A percentile compares a stretch with the other conserved stretches of the same genome.
phyloP scores from a whole-genome alignment of 805 yeast species.

The Lachancea nothofagi region DNA sequence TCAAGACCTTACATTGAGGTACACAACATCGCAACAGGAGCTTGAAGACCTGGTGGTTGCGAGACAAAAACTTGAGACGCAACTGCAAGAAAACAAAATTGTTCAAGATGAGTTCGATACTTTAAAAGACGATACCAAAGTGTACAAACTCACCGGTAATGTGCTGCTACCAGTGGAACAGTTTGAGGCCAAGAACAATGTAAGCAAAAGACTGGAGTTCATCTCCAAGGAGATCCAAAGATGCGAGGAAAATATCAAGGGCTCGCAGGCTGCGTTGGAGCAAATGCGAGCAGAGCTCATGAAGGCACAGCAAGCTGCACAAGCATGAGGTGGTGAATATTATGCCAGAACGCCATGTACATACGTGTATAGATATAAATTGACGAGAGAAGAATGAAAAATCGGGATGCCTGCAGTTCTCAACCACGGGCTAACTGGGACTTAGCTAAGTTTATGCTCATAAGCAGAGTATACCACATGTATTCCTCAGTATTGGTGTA shows the following conservation, averaged over 20 bases:
- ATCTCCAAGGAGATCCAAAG: conserved; percentile 72
- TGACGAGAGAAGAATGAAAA: background rate
- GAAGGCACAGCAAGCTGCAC: conserved; percentile 34
- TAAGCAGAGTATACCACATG: conserved; percentile 61
- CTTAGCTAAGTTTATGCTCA: conserved; percentile 57
- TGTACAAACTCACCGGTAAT: conserved; percentile 88
- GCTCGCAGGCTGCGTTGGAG: conserved; percentile 52
- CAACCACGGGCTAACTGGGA: conserved; percentile 55
- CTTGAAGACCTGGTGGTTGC: conserved; percentile 54
- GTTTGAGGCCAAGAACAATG: conserved; percentile 76
- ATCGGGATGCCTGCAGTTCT: background rate
- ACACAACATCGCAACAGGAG: conserved; percentile 42
- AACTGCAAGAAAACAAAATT: conserved; percentile 86
- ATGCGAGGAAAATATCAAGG: conserved; percentile 65
- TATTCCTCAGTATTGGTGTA: conserved; percentile 72
- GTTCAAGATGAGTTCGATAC: conserved; percentile 74
- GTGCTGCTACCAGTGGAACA: conserved; percentile 86
- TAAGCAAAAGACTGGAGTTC: conserved; percentile 83
- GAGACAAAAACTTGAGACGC: conserved; percentile 88
- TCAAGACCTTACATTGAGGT: conserved; percentile 17
- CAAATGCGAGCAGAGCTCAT: conserved; percentile 50
- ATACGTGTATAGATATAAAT: conserved; percentile 8
- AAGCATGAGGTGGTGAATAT: background rate
- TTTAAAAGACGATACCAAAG: conserved; percentile 62
- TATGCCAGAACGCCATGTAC: background rate